Base-by-base conservation (phyloP, 129 eudicot species). In the Glebionis coronaria region DNA sequence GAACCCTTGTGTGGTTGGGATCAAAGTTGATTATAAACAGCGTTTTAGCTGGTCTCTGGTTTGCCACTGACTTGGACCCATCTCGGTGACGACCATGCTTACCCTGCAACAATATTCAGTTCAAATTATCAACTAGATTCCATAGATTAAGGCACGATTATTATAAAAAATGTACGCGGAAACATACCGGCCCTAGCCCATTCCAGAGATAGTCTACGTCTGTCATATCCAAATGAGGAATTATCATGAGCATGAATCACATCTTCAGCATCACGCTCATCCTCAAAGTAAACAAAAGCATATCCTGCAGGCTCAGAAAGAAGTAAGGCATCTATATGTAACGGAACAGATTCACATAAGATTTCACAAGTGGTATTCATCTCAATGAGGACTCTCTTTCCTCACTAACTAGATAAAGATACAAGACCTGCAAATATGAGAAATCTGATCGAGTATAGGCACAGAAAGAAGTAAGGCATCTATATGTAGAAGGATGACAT, bases 231-330 rank as follows among this genome's bases (percentile, higher is more conserved):
- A 77, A 93, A 93, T 7, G 98, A 86, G 16, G 61, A 18, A 59
- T 86, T 79, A 79, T 93, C 95, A 67, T 88, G 91, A 70, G 77
- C 77, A 29, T 82, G 92, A 68, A 93, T 93, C n/a, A 95, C 95
- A 78, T 93, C 98, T 67, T 81, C 83, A 8, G 95, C 98, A 77
- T 93, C 98, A 57, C 95, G 98, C 47, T 93, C 98, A 66, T 88
- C 98, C 80, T 88, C 98, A 56, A 80, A 86, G 79, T 88, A 93
- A 72, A 93, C 95, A 84, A 93, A 93, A 47, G 98, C 98, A 77
- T 70, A 93, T 38, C 98, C 98, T 93, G 82, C 74, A 78, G 50
- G 53, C 38, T n/a, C 44, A 53, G 80, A 55, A 67, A 58, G 8
- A 15, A 27, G 63, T 63, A 28, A 64, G 72, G 31, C n/a, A 72